Evolutionary conservation across 768 basidiomycete genomes (phyloP), one percentile per base, ranked within the genome.

Genomic region (Tephrocybe sp.): DNA sequence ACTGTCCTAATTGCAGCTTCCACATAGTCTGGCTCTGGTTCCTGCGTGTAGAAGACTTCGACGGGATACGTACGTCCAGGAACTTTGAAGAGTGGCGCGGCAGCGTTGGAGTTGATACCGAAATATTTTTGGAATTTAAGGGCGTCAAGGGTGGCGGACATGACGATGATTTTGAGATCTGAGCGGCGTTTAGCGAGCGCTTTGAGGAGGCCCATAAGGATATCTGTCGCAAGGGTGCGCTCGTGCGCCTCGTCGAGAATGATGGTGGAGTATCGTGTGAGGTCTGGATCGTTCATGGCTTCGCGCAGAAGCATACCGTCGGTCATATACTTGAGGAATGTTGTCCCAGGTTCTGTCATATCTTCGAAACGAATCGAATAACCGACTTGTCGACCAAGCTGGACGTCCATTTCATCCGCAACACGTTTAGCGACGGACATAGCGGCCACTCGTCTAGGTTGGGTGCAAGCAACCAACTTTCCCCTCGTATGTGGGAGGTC

Each of bases 171-270:
- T 73, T 97, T 98, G 56, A 99, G 82, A 66, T 99, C 95, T 1
- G 78, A 53, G 27, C 97, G 84, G 55, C 79, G 81, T 63, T 83
- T 84, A 2, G 87, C 87, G 19, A 99, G 78, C 27, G 75, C 68
- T 69, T 98, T 99, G 27, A 98, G 77, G 6, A 99, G 76, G 53
- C 95, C 94, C 94, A 99, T 98, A 27, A 99, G 84, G 60, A 98
- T 94, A 70, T 99, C 97, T 25, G 95, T 98, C 1, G 97, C 92
- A 33, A 97, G 79, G 0, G 97, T 98, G 53, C 95, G 87, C 72
- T 99, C 97, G 73, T 99, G 97, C 4, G 93, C 97, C 72, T 99
- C 97, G 66, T 99, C 97, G 49, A 98, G 82, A 60, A 99, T 98
- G 69, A 99, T 94, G 18, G 95, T 97, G 16, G 92, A 95, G 67